phyloP scores from a whole-genome alignment of 2,329 filamentous ascomycete species.

The Pseudogymnoascus sp. region DNA sequence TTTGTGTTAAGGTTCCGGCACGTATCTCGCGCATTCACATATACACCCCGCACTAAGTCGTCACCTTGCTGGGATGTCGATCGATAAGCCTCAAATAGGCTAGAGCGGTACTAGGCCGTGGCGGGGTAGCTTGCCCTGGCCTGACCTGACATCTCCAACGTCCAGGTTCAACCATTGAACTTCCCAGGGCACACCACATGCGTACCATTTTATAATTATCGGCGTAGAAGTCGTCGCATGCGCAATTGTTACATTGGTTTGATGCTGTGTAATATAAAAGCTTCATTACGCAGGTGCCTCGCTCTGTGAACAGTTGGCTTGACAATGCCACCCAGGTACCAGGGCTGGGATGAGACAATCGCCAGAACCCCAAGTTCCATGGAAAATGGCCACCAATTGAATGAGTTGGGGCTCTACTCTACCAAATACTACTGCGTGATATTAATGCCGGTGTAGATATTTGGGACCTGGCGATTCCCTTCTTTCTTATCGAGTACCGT shows the following conservation, averaged over 20 bases:
- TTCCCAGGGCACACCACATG: neutral
- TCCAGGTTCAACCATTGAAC: neutral
- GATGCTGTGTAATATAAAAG: neutral
- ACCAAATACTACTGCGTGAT: neutral
- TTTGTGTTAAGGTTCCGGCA: neutral
- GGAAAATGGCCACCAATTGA: neutral
- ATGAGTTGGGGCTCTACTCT: neutral
- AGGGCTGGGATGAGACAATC: neutral
- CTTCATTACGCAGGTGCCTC: neutral
- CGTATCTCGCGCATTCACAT: neutral
- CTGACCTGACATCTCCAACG: neutral
- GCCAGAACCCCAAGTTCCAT: neutral
- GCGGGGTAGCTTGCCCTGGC: neutral
- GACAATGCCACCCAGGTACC: neutral
- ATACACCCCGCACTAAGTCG: slow-evolving; percentile 2
- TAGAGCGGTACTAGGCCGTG: neutral
- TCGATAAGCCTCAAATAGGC: slow-evolving; percentile 4
- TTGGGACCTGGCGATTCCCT: neutral
- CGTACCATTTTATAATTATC: neutral
- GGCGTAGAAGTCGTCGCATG: neutral
- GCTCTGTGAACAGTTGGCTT: neutral
- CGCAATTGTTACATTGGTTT: neutral
- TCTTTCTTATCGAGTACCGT: neutral
- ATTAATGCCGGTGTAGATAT: neutral
- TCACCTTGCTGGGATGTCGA: slow-evolving; percentile 4